Evolutionary conservation across 805 yeast species (phyloP).

Genomic region (Priceomyces haplophilus): DNA sequence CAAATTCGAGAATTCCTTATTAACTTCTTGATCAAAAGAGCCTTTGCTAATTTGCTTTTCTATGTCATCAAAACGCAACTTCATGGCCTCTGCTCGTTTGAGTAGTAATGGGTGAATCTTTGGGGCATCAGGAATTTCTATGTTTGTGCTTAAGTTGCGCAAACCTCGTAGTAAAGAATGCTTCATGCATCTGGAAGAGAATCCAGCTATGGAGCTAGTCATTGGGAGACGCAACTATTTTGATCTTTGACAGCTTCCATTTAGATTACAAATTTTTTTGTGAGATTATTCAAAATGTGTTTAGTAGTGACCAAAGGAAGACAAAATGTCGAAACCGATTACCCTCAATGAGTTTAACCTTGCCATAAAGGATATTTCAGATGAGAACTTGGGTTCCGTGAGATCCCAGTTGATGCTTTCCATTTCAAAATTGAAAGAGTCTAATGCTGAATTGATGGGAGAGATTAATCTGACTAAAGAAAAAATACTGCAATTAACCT

Average conservation of each 20-base stretch:
- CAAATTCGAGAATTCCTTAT: constrained; percentile 30
- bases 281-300: too few species aligned
- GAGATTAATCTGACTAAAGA: constrained; percentile 29
- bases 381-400: constrained; percentile 24
- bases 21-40: constrained; percentile 32
- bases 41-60: constrained; percentile 28
- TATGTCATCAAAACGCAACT: constrained; percentile 24
- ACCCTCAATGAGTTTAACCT: constrained; percentile 41
- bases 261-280: too few species aligned
- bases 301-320: not conserved
- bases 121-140: constrained; percentile 13
- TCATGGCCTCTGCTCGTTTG: constrained; percentile 33
- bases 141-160: not conserved
- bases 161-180: too few species aligned
- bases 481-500: constrained; percentile 12
- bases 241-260: too few species aligned
- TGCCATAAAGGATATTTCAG: constrained; percentile 54
- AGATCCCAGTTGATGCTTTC: constrained; percentile 33
- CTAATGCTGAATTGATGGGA: constrained; percentile 47
- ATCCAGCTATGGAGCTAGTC: not conserved
- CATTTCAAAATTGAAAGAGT: constrained; percentile 45
- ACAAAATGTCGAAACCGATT: constrained; percentile 20
- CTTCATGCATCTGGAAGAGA: not conserved
- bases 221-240: not conserved
- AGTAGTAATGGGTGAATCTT: constrained; percentile 38